Evolutionary conservation across 2,329 filamentous ascomycete genomes (phyloP).

Genomic region (Ascomycota sp.): DNA sequence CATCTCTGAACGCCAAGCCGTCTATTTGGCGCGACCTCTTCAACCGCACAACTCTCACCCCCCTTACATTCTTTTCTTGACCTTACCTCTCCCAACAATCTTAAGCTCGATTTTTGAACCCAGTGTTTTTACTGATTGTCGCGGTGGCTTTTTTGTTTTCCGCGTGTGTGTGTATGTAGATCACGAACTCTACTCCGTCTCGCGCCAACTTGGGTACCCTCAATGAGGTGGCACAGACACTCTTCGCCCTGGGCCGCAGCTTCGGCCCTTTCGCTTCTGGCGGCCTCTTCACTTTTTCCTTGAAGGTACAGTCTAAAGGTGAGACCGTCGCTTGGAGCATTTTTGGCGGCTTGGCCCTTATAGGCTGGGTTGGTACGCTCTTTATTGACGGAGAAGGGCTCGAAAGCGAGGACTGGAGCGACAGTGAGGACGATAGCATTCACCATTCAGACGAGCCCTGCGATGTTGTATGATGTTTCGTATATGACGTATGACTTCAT

Average conservation of each 20-base stretch:
- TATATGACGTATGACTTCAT: too few relatives aligned
- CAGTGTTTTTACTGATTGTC: too few relatives aligned
- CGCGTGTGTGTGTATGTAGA: constrained; percentile 23
- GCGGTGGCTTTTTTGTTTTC: too few relatives aligned
- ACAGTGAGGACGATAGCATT: constrained; percentile 6
- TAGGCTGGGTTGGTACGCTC: constrained; percentile 64
- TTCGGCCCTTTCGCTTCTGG: constrained; percentile 79
- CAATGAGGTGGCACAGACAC: constrained; percentile 83
- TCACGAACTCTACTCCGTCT: constrained; percentile 83
- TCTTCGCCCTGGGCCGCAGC: constrained; percentile 77
- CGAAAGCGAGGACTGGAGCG: constrained; percentile 34
- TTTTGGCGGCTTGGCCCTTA: constrained; percentile 63
- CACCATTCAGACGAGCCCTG: too few relatives aligned
- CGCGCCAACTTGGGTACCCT: constrained; percentile 71
- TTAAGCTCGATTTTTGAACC: too few relatives aligned
- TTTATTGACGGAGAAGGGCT: constrained; percentile 47
- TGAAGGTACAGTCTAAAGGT: constrained; percentile 54
- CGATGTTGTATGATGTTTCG: too few relatives aligned
- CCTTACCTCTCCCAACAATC: too few relatives aligned
- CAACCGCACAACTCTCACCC: constrained; percentile 61
- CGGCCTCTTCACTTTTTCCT: constrained; percentile 63
- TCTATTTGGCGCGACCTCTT: constrained; percentile 36
- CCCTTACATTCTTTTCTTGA: constrained; percentile 35
- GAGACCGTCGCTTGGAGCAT: constrained; percentile 72
- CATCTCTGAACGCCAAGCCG: constrained; percentile 10